phyloP scores from a whole-genome alignment of 1,139 yeast species.

The Hyphopichia pseudoburtonii region DNA sequence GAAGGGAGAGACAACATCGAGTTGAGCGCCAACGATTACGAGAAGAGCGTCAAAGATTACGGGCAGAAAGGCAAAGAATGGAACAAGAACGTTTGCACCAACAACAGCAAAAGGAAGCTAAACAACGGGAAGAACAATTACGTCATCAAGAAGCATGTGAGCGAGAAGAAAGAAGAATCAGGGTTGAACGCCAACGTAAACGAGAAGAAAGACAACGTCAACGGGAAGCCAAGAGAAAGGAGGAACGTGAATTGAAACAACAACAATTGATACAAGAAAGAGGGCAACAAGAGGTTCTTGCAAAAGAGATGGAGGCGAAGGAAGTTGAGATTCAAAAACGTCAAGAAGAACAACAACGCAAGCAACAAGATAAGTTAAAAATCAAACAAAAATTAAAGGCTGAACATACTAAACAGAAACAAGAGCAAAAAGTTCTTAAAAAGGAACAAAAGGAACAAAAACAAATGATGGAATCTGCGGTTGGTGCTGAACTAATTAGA shows the following conservation, averaged over 20 bases:
- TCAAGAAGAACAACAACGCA: not conserved
- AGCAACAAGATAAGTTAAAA: not conserved
- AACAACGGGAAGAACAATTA: not conserved
- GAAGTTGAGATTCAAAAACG: not conserved
- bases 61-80: constrained; percentile 1
- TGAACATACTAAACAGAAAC: too few species aligned
- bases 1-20: not conserved
- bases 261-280: not conserved
- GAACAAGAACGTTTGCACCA: not conserved
- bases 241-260: not conserved
- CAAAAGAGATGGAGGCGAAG: too few species aligned
- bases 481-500: too few species aligned
- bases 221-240: not conserved
- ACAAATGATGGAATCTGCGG: too few species aligned
- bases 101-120: not conserved
- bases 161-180: not conserved
- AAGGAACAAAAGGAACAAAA: too few species aligned
- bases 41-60: not conserved
- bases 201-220: not conserved
- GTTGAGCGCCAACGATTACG: not conserved
- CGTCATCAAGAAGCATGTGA: not conserved
- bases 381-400: not conserved
- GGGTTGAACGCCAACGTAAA: not conserved
- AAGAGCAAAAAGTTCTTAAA: too few species aligned
- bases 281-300: not conserved